Evolutionary conservation across 495 filamentous ascomycete genomes (phyloP), one percentile per base, ranked within the genome.

Genomic region (Neurospora discreta): DNA sequence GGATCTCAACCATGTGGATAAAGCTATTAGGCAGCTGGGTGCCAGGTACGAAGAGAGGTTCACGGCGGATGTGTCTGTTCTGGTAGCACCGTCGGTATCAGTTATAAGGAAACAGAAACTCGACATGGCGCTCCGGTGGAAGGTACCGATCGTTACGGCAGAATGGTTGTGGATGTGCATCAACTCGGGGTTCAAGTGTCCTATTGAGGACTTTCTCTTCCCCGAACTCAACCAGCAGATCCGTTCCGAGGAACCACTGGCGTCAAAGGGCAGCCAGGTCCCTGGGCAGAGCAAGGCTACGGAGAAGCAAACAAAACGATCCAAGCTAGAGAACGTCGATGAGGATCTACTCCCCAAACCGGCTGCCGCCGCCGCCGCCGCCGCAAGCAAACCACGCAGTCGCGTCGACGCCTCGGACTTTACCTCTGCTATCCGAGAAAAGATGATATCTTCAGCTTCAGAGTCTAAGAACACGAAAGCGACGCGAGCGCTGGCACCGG

Each of bases 131-230:
- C 72, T 85, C 33, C 83, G 87, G 73, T 92, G 93, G 84, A 85
- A 86, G 15, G 89, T 98, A 9, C 91, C 93, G 33, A 88, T 93
- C 2, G 91, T 98, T 23, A 88, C 85, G 7, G 86, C 86, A 5
- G 88, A 89, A 16, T 99, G 95, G 95, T 83, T 99, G 3, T 93
- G 91, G 89, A 87, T 89, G 68, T 95, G 90, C 75, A 88, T 98
- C n/a, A 75, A 78, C 2, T 80, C 75, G 9, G 81, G 83, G 26
- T 79, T 69, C 72, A 73, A 80, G 7, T 76, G 78, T 6, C 83
- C 84, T 1, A 79, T 83, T 69, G 72, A 77, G n/a, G 65, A 70
- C 4, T 85, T 77, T 39, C 67, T 82, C 13, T 84, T 81, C 58
- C 73, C 78, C 5, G 80, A 81, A 46, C 67, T 84, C 13, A 72